phyloP scores from a whole-genome alignment of 2,329 filamentous ascomycete species.

The Alternaria longipes region DNA sequence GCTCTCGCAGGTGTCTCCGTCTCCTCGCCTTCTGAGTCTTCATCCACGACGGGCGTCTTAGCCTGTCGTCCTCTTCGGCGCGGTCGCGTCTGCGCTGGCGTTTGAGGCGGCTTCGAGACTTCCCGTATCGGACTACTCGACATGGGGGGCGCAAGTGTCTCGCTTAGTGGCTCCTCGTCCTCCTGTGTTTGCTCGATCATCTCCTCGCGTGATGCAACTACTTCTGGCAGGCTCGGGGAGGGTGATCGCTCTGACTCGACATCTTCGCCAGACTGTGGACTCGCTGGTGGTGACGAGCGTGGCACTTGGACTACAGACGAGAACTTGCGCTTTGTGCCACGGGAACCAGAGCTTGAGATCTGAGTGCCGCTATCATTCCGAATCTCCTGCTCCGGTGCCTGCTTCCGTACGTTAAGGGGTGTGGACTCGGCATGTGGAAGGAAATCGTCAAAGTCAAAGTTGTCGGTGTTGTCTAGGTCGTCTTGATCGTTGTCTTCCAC shows the following conservation, averaged over 20 bases:
- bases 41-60: slow-evolving; percentile 28
- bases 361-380: slow-evolving; percentile 41
- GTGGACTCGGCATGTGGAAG: slow-evolving; percentile 74
- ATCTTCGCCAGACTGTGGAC: slow-evolving; percentile 39
- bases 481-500: slow-evolving; percentile 57
- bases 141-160: slow-evolving; percentile 56
- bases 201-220: slow-evolving; percentile 37
- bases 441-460: slow-evolving; percentile 56
- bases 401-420: slow-evolving; percentile 61
- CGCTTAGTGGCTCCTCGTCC: slow-evolving; percentile 47
- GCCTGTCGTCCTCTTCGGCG: slow-evolving; percentile 28
- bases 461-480: slow-evolving; percentile 55
- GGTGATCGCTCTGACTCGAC: slow-evolving; percentile 43
- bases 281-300: slow-evolving; percentile 50
- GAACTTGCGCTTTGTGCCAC: slow-evolving; percentile 52
- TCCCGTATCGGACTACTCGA: slow-evolving; percentile 52
- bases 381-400: slow-evolving; percentile 37
- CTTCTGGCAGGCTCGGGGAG: slow-evolving; percentile 48
- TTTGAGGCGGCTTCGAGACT: slow-evolving; percentile 23
- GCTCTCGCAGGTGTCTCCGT: slow-evolving; percentile 35
- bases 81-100: slow-evolving; percentile 27
- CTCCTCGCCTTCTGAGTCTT: slow-evolving; percentile 36
- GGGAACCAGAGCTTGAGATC: slow-evolving; percentile 44
- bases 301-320: slow-evolving; percentile 50
- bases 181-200: slow-evolving; percentile 32